Base-by-base conservation (phyloP, 1,284 basidiomycete genomes). In the Irpex sp. region DNA sequence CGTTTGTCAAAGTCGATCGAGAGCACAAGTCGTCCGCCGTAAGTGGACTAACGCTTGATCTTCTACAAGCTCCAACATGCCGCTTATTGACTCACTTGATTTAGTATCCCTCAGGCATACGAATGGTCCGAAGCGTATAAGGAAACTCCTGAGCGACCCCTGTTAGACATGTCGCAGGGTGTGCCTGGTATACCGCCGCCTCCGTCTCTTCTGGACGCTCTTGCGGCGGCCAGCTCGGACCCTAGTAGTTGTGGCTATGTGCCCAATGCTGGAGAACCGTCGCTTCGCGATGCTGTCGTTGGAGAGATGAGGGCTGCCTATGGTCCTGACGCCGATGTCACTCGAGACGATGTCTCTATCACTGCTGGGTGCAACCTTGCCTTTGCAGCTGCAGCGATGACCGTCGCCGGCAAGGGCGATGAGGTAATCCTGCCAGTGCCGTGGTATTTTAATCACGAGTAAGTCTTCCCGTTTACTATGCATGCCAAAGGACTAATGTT, bases 401-500 rank as follows among this genome's bases (percentile, higher is more conserved):
- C 83, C 13, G 73, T 97, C 4, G 91, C 89, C 17, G 84, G 86
- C 65, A 78, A 84, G 2, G 90, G 89, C 0, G 89, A 93, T 64
- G 89, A 91, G 66, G 79, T 94, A 49, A 88, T 97, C 58, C 74
- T 96, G 13, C 92, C 93, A 5, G 80, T 89, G 0, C 93, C 94
- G 8, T 92, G 90, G 89, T 92, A 93, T 71, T 93, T 93, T 73
- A 92, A 92, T 76, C 87, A 92, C 66, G 81, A 86, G 86, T 89
- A 71, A 60, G 81, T 38, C 55, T 63, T 21, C 48, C 36, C 54
- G n/a, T 36, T 59, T 31, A 60, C 54, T 62, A 62, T 65, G 48
- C 65, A 31, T 31, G 21, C 31, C 40, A 21, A 51, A 36, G 40
- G 47, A 11, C 55, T 38, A 13, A 54, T 56, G 8, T 38, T 55